Base-by-base conservation (phyloP, 495 filamentous ascomycete species). In the Penicillium argentinense region DNA sequence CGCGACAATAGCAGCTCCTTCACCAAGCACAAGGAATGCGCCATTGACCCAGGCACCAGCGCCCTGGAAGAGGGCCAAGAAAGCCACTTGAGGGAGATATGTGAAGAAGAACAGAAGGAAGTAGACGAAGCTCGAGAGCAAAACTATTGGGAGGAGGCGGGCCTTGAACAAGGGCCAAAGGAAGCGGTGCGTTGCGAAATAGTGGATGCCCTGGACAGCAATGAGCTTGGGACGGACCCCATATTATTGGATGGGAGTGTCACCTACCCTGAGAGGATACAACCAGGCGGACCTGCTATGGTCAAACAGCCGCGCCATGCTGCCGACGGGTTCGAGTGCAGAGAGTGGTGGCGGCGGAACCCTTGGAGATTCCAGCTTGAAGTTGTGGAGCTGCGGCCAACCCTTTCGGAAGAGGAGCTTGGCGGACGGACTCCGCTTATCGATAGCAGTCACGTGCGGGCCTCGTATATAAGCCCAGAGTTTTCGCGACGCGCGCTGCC, bases 11-110 rank as follows among this genome's bases (percentile, higher is more conserved):
- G 77, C 80, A 0, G 78, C 73, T 12, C 79, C 83, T 69, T 86
- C 82, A 9, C 80, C 83, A n/a, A 87, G 75, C 11, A 86, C 81
- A 14, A 86, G 59, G 59, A 86, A 76, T 11, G 78, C 78, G 29
- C 73, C 83, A 59, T 77, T 86, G 27, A 85, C 49, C 78, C 81
- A 87, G 24, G 83, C 82, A 2, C 73, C 68, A 4, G 45, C 56
- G 4, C 76, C 73, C 56, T 85, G 82, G 57, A 86, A 85, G 53
- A 87, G 67, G 16, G 80, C 69, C 19, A 86, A 70, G 56, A 86
- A 82, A 16, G 80, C 81, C 14, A 85, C 83, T 51, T 85, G 75
- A 0, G 80, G 80, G 1, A 77, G 70, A 52, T 81, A 83, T 19
- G 77, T 64, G 60, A 80, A 84, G 48, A 84, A 52, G 68, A 85